Conservation (phyloP, 768 basidiomycete genomes). For the Calvatia gigantea region DNA sequence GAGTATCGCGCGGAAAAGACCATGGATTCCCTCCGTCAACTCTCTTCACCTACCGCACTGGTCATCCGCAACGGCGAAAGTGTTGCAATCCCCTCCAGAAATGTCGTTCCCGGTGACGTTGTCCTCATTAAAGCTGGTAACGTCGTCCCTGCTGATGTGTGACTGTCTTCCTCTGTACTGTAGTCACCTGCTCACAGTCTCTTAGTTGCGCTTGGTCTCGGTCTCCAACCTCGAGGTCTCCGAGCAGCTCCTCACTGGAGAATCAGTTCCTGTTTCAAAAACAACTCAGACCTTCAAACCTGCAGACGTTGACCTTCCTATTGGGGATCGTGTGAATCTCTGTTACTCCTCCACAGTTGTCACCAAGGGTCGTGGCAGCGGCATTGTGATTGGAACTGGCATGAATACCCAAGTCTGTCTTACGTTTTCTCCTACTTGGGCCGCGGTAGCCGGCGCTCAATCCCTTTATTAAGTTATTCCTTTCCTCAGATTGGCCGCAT, state of each 20-base stretch:
- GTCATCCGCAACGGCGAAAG: slow-evolving; percentile 41
- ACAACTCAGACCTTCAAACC: slow-evolving; percentile 26
- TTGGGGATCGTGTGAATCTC: slow-evolving; percentile 41
- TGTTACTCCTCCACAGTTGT: slow-evolving; percentile 41
- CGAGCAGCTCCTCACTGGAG: slow-evolving; percentile 51
- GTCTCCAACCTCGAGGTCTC: slow-evolving; percentile 46
- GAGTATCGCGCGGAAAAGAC: slow-evolving; percentile 48
- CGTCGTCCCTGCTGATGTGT: slow-evolving; percentile 42
- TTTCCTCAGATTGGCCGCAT: slow-evolving; percentile 32
- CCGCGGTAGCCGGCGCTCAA: not conserved
- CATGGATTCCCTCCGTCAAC: slow-evolving; percentile 45
- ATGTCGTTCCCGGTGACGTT: slow-evolving; percentile 41
- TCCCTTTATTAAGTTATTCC: not conserved
- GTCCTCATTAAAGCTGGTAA: slow-evolving; percentile 38
- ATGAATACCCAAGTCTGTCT: slow-evolving; percentile 48
- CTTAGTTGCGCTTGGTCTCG: slow-evolving; percentile 38
- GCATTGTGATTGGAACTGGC: slow-evolving; percentile 44
- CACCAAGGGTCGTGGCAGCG: slow-evolving; percentile 46
- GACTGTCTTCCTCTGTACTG: slow-evolving; percentile 5
- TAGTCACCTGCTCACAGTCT: not conserved
- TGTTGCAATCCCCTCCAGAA: slow-evolving; percentile 35
- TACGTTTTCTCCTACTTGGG: slow-evolving; percentile 5
- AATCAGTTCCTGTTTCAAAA: slow-evolving; percentile 43
- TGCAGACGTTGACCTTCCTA: slow-evolving; percentile 30
- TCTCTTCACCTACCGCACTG: slow-evolving; percentile 43